A percentile compares a stretch with the other conserved stretches of the same genome.
Evolutionary conservation across 345 rosid genomes (phyloP).

Genomic region (Rhodamnia argentea): DNA sequence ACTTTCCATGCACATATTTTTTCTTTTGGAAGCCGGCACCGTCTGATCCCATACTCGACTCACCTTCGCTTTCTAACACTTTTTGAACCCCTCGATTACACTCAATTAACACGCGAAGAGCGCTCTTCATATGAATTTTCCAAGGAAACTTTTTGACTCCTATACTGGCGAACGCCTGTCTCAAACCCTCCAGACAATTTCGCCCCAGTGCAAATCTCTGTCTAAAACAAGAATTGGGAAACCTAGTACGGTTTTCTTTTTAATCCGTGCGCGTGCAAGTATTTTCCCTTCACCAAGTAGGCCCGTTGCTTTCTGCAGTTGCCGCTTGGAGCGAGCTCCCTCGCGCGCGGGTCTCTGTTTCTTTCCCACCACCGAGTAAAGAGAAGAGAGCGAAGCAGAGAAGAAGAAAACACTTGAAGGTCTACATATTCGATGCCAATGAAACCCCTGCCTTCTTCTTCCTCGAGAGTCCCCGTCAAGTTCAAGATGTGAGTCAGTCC

Average conservation of each 20-base stretch:
- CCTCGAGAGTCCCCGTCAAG: slow-evolving; percentile 52
- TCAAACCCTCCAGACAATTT: background rate
- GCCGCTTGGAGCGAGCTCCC: background rate
- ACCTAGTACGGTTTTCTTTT: background rate
- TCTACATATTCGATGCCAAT: slow-evolving; percentile 15
- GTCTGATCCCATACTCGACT: background rate
- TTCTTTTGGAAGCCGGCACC: background rate
- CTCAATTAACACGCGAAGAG: background rate
- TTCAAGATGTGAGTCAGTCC: slow-evolving; percentile 60
- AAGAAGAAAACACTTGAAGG: background rate
- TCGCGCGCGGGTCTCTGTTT: background rate
- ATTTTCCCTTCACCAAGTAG: background rate
- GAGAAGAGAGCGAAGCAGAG: background rate
- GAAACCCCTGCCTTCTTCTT: slow-evolving; percentile 33
- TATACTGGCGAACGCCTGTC: background rate
- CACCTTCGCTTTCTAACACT: background rate
- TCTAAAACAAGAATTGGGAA: background rate
- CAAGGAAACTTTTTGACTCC: background rate
- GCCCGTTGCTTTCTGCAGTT: background rate
- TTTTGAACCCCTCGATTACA: rapidly evolving
- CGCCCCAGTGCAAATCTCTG: background rate
- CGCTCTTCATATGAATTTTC: background rate
- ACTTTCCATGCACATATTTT: no score
- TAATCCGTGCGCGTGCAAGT: background rate
- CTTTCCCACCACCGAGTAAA: background rate